Evolutionary conservation across 1,284 basidiomycete genomes (phyloP), one percentile per base, ranked within the genome.

Genomic region (Microbotryum lychnidis-dioicae): DNA sequence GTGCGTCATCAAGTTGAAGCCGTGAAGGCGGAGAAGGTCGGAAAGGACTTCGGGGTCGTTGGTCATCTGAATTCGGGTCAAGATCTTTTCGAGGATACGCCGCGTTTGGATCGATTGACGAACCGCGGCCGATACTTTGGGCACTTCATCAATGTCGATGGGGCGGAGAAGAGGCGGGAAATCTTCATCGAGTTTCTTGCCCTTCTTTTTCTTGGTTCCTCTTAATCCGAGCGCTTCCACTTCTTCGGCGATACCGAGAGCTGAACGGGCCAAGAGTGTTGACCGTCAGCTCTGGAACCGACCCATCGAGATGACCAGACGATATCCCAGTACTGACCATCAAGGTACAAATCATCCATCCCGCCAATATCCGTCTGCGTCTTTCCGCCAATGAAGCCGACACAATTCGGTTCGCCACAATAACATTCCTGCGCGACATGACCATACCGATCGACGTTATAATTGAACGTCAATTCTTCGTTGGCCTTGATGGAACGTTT

Each of bases 401-500:
- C 87, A 72, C 96, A 99, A 71, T 96, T 94, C 1, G 88, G 80
- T 75, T 98, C 96, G 18, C 93, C 93, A 71, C 96, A 99, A 74
- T 89, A 93, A 75, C 96, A 99, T 49, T 81, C 82, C 75, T 99
- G 96, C 58, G 96, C 87, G 66, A 96, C 91, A 75, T 98, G 91
- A 1, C 94, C 94, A 74, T 98, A 99, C 62, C 96, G 89, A 76
- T 98, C 96, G 51, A 98, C 96, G 73, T 98, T 99, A 76, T 99
- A 99, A 77, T 99, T 97, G 80, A 98, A 99, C 1, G 94, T 98
- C 66, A 99, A 78, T 77, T 99, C 96, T 74, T 98, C 96, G 66
- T 91, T 78, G 73, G 83, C 82, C 73, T 81, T 76, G 69, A 98
- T 88, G 64, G 82, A 75, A 62, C 94, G 82, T 73, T 88, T 93